Conservation (phyloP, 2,329 filamentous ascomycete species). For the Ophiostoma pallidulum region DNA sequence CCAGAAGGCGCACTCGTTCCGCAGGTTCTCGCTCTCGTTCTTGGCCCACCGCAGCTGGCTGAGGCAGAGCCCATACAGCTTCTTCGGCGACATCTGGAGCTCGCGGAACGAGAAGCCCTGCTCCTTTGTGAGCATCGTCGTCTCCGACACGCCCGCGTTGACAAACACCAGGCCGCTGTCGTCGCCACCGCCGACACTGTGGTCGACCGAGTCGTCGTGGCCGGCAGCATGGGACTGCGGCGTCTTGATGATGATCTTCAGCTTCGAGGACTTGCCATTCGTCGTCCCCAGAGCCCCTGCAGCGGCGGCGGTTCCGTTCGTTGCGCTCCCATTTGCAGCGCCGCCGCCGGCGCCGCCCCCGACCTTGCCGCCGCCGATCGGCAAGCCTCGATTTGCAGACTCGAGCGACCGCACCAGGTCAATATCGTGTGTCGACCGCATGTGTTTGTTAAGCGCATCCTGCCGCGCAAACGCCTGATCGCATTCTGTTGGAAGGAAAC, state of each 20-base stretch:
- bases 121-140: conserved; percentile 45
- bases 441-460: conserved; percentile 93
- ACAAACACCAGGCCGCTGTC: conserved; percentile 36
- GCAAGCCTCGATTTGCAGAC: conserved; percentile 61
- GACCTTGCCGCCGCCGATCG: conserved; percentile 27
- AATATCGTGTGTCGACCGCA: conserved; percentile 97
- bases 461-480: conserved; percentile 94
- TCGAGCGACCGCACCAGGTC: conserved; percentile 79
- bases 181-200: conserved; percentile 21
- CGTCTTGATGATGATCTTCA: conserved; percentile 57
- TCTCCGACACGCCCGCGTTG: conserved; percentile 43
- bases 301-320: background rate
- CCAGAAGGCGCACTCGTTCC: conserved; percentile 54
- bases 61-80: conserved; percentile 58
- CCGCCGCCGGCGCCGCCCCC: background rate
- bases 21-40: conserved; percentile 54
- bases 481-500: conserved; percentile 58
- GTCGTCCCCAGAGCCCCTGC: conserved; percentile 20
- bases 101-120: conserved; percentile 58
- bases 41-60: conserved; percentile 65
- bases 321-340: background rate
- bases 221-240: conserved; percentile 48
- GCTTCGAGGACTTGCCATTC: conserved; percentile 35
- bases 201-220: conserved; percentile 41
- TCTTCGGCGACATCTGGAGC: conserved; percentile 47